Base-by-base conservation (phyloP, 331 rosid species). In the Telfairia occidentalis region DNA sequence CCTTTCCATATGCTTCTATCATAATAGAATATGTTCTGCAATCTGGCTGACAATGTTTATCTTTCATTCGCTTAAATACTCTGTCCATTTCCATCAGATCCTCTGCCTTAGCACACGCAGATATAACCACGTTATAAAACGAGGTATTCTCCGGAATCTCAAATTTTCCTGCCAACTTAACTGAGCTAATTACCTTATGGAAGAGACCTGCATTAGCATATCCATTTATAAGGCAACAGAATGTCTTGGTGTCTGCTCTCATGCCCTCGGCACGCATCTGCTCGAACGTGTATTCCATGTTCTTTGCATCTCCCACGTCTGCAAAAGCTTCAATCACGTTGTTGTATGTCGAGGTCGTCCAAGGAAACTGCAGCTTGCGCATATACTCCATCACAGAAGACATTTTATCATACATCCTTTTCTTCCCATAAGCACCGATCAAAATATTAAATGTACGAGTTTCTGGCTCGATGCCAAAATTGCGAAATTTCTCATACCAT, bases 191-290 rank as follows among this genome's bases (percentile, higher is more conserved):
- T 65, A 90, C 99, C 86, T 92, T 92, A 78, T 95, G 96, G 84
- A 95, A 95, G 80, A 89, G 94, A 77, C 97, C 96, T 19, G 96
- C 99, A 75, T 87, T 92, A 60, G 99, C 94, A 82, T 86, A 95
- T 43, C 99, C 99, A 29, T 87, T 89, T 77, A 95, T 86, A 71
- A 95, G 96, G 89, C 97, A 95, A 85, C 92, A 92, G 85, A 90
- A 90, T 43, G 97, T 95, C 83, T 90, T 95, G 75, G 96, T 87
- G 86, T 95, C 99, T 38, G 97, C 90, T 79, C 80, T 86, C 99
- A 92, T 95, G 78, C 88, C 89, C 89, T 92, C 99, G 2, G 97
- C 82, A 50, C 97, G 93, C 99, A 95, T 95, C 89, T 95, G 99
- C 78, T 86, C 90, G 48, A 95, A 95, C 3, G 97, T 92, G 83